Conservation (phyloP, 2,329 filamentous ascomycete species). For the Phialophora verrucosa region DNA sequence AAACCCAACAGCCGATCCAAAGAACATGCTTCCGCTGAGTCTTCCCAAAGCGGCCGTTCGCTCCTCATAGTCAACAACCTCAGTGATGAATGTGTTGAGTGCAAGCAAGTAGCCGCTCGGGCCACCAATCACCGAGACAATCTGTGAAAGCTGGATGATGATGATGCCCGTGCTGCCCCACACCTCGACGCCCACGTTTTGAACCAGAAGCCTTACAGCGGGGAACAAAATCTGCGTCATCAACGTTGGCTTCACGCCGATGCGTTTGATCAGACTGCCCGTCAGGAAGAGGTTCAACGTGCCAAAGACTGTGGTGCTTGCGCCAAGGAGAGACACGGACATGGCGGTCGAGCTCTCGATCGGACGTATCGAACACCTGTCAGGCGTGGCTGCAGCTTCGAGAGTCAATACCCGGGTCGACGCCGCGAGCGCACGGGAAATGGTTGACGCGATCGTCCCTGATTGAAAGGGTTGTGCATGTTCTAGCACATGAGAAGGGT, state of each 20-base stretch:
- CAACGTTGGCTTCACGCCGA: conserved; percentile 68
- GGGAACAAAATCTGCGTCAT: conserved; percentile 68
- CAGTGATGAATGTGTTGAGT: conserved; percentile 71
- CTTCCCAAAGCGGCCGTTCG: conserved; percentile 70
- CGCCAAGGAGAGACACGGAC: conserved; percentile 68
- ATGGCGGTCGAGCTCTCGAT: conserved; percentile 69
- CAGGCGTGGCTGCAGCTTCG: conserved; percentile 44
- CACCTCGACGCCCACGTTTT: conserved; percentile 68
- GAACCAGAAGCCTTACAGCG: conserved; percentile 66
- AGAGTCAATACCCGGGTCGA: conserved; percentile 32
- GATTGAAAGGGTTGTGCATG: not conserved
- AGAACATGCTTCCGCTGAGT: conserved; percentile 70
- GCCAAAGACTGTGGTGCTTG: conserved; percentile 71
- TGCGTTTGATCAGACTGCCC: conserved; percentile 69
- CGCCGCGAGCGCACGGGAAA: conserved; percentile 17
- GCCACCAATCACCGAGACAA: conserved; percentile 71
- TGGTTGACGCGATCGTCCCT: not conserved
- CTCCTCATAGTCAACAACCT: conserved; percentile 64
- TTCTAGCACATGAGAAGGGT: conserved; percentile 47
- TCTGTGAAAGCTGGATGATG: conserved; percentile 70
- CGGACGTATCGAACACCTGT: conserved; percentile 65
- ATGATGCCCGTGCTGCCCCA: conserved; percentile 68
- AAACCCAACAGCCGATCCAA: conserved; percentile 69
- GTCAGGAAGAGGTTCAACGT: conserved; percentile 71
- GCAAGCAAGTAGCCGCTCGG: conserved; percentile 72